Base-by-base conservation (phyloP, 305 asterid species). In the Fraxinus baroniana region DNA sequence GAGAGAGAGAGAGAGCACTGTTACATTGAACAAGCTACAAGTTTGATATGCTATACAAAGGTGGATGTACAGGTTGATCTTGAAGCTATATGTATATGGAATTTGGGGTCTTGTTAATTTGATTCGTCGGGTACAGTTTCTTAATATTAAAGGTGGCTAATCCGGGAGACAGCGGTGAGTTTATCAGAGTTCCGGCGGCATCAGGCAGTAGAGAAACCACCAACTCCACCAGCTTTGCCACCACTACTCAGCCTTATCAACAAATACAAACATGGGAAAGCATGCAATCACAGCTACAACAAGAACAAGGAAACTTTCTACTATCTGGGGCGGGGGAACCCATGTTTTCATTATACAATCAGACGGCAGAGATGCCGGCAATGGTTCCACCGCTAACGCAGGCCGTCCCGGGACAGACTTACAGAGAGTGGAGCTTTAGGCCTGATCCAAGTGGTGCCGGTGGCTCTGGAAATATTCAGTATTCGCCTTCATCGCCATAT, bases 71-170 rank as follows among this genome's bases (percentile, higher is more conserved):
- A 60, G 28, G 9, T 20, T 60, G 26, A 60, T 60, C 30, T 60
- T 60, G 13, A 20, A 60, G 70, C 7, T 20, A 7, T 7, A 60
- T 20, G 0, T 60, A 60, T 20, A 5, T 60, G 28, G 70, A 60
- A 60, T 18, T 60, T 20, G 28, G 55, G 30, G 7, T 60, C 30
- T 60, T 60, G 30, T 20, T 60, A 20, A 60, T n/a, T 60, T 52
- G 13, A 17, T 46, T 68, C 41, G 68, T 64, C 13, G 35, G 37
- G 81, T 89, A 55, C 81, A 88, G 87, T 87, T 87, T 80, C 87
- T 81, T 82, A 18, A 1, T n/a, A 60, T 77, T 26, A 80, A 94
- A 89, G 86, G 95, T 94, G 98, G 98, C 98, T 93, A 87, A 92
- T 78, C 35, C 83, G 86, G 80, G 84, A 60, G 87, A 88, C 62